Percentiles rank a stretch among this genome's conserved stretches.
These are phyloP conservation scores for Fusarium equiseti DNA, from an alignment of 2,329 filamentous ascomycete genomes.

Conservation along the genomic window DNA sequence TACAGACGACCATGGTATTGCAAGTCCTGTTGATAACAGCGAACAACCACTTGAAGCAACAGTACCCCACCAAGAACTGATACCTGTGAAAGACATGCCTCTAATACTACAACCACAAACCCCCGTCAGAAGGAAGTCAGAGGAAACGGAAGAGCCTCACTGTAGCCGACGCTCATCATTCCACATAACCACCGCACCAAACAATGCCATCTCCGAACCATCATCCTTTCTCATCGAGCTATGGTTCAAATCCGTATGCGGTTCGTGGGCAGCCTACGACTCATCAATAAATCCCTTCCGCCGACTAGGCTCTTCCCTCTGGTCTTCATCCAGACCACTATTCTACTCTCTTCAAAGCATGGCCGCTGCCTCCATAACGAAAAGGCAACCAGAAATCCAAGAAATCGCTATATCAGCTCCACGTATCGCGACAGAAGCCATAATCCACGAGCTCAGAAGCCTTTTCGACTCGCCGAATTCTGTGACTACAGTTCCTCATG, in stretches of 20 bases:
- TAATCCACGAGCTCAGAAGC: conserved; percentile 30
- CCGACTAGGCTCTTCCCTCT: conserved; percentile 27
- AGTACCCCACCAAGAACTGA: accelerated
- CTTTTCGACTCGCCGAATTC: conserved; percentile 31
- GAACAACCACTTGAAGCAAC: background rate
- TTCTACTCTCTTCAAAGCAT: conserved; percentile 43
- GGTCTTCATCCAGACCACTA: conserved; percentile 23
- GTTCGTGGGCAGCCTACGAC: conserved; percentile 42
- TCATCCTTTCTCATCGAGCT: conserved; percentile 34
- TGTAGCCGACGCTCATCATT: background rate
- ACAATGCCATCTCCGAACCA: conserved; percentile 28
- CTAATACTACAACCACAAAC: conserved; percentile 2
- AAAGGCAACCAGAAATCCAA: conserved; percentile 27
- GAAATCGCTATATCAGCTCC: conserved; percentile 33
- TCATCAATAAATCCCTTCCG: conserved; percentile 38
- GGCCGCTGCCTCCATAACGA: conserved; percentile 33
- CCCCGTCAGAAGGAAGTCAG: background rate
- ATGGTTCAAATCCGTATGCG: conserved; percentile 42
- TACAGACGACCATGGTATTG: background rate
- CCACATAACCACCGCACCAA: conserved; percentile 4
- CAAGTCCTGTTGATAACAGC: no score
- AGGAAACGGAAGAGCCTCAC: background rate
- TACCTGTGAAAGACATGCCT: background rate
- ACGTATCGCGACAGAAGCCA: conserved; percentile 33
- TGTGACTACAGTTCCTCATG: conserved; percentile 27